Conservation (phyloP, 345 rosid species). For the Brassica carinata region DNA sequence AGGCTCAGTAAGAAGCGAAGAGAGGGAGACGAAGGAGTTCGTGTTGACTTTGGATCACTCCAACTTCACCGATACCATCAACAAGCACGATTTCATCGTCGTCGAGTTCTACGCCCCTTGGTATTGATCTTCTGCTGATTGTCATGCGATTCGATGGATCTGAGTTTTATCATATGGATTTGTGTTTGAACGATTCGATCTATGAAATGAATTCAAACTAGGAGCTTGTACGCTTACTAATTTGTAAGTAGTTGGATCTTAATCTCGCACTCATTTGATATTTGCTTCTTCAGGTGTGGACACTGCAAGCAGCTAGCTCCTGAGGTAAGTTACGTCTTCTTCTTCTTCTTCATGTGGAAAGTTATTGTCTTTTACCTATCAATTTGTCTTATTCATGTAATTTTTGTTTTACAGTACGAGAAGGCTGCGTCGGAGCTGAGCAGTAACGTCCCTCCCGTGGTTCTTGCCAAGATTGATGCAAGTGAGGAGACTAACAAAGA, state of each 20-base stretch:
- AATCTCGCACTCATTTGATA: background rate
- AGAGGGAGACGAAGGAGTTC: conserved; percentile 66
- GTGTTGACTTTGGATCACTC: conserved; percentile 86
- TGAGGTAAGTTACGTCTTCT: conserved; percentile 52
- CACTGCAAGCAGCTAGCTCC: conserved; percentile 98
- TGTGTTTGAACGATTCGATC: conserved; percentile 10
- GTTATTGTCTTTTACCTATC: too few species aligned
- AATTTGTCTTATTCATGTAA: background rate
- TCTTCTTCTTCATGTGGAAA: too few species aligned
- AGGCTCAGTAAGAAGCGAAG: conserved; percentile 50
- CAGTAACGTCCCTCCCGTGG: conserved; percentile 61
- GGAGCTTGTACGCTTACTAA: background rate
- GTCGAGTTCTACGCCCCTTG: conserved; percentile 98
- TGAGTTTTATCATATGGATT: conserved; percentile 9
- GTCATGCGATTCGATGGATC: conserved; percentile 19
- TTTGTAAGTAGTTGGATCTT: too few species aligned
- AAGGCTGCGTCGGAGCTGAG: conserved; percentile 88
- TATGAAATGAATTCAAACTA: background rate
- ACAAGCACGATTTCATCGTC: conserved; percentile 80
- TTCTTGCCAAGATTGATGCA: conserved; percentile 91
- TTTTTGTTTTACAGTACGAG: conserved; percentile 62
- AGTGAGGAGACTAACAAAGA: conserved; percentile 75
- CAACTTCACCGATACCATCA: conserved; percentile 79
- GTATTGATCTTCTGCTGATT: conserved; percentile 33
- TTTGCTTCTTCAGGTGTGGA: conserved; percentile 69